phyloP scores from a whole-genome alignment of 352 stramenopile genomes.

The Phytophthora pini region DNA sequence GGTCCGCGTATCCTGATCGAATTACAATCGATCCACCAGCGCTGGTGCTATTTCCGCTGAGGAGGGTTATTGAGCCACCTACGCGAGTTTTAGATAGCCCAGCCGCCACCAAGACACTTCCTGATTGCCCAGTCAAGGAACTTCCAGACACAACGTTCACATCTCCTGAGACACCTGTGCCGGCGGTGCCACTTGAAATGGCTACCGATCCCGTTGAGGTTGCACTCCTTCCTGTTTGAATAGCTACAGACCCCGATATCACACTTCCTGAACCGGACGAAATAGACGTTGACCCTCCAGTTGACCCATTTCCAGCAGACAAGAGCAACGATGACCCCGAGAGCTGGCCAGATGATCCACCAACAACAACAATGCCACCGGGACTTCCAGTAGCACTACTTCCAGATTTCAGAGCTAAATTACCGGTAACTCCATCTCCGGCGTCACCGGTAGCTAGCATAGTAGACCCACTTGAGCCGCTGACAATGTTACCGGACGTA shows the following conservation, averaged over 20 bases:
- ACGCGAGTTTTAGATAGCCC: conserved; percentile 21
- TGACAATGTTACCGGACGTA: conserved; percentile 12
- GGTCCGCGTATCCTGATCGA: conserved; percentile 28
- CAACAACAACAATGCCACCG: conserved; percentile 12
- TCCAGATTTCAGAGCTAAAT: conserved; percentile 26
- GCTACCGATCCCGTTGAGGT: conserved; percentile 23
- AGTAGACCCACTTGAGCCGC: conserved; percentile 17
- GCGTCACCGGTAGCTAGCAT: conserved; percentile 27
- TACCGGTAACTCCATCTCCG: conserved; percentile 23
- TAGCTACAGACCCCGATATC: conserved; percentile 17
- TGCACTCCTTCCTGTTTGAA: conserved; percentile 23
- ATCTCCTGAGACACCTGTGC: conserved; percentile 26
- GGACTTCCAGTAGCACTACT: conserved; percentile 18
- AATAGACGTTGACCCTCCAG: conserved; percentile 20
- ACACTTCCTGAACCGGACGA: conserved; percentile 23
- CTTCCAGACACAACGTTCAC: conserved; percentile 27
- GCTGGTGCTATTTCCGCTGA: conserved; percentile 35
- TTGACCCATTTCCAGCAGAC: conserved; percentile 26
- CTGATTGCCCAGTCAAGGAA: conserved; percentile 25
- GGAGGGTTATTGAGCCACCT: conserved; percentile 22
- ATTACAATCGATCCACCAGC: conserved; percentile 26
- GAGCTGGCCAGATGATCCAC: conserved; percentile 21
- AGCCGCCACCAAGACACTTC: conserved; percentile 30
- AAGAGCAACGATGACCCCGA: conserved; percentile 20
- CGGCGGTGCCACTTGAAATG: conserved; percentile 25